A percentile compares a stretch with the other conserved stretches of the same genome.
Evolutionary conservation across 2,329 filamentous ascomycete genomes (phyloP).

Genomic region (Hypoxylon sp.): DNA sequence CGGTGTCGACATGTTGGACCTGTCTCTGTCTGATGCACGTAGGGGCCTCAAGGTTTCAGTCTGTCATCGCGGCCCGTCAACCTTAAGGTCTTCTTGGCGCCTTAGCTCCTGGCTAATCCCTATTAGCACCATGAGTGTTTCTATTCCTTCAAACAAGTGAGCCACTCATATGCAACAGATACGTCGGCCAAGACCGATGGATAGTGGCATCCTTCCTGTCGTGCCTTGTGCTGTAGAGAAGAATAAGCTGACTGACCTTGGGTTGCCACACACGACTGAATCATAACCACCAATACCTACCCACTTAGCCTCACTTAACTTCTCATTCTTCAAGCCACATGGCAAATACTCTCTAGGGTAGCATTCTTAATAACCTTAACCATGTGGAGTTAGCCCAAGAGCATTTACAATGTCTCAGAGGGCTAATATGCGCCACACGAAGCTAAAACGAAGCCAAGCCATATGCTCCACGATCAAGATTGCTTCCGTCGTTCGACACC

Average conservation of each 20-base stretch:
- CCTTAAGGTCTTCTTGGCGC: constrained; percentile 8
- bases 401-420: constrained; percentile 14
- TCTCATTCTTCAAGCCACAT: constrained; percentile 12
- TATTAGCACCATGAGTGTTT: background rate
- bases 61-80: constrained; percentile 20
- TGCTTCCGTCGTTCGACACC: constrained; percentile 8
- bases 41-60: constrained; percentile 22
- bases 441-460: background rate
- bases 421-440: background rate
- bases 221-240: background rate
- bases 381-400: background rate
- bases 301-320: background rate
- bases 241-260: background rate
- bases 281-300: constrained; percentile 11
- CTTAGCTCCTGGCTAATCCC: background rate
- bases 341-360: background rate
- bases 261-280: constrained; percentile 13
- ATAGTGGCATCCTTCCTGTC: background rate
- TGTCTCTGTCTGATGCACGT: background rate
- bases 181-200: constrained; percentile 10
- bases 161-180: background rate
- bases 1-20: background rate
- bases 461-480: background rate
- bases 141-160: background rate
- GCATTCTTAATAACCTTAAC: constrained; percentile 9